A percentile compares a stretch with the other conserved stretches of the same genome.
These are phyloP conservation scores for Syzygium jambos DNA, from an alignment of 345 rosid species.

Conservation along the genomic window DNA sequence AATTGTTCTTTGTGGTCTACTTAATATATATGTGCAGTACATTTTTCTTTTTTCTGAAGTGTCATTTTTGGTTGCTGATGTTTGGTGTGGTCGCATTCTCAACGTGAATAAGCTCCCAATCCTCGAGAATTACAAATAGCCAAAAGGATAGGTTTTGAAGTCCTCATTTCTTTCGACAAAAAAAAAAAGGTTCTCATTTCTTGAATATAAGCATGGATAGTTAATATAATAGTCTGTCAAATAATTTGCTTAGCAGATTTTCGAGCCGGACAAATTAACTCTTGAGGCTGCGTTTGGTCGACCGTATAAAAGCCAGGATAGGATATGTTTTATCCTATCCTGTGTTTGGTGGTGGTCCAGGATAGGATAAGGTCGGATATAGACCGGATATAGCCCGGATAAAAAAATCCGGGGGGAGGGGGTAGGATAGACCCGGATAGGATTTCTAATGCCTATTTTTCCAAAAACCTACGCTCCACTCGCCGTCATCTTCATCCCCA, in stretches of 20 bases:
- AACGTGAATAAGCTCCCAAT: background rate
- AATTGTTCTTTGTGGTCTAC: background rate
- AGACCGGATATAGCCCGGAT: no score
- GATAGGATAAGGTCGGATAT: no score
- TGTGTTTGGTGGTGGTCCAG: no score
- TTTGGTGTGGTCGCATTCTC: background rate
- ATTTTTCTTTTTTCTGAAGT: background rate
- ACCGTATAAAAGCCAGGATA: no score
- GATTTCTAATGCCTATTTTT: no score
- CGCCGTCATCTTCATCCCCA: no score
- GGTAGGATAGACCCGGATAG: no score
- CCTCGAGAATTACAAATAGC: background rate
- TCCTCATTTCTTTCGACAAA: background rate
- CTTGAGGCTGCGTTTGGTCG: no score
- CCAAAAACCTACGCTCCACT: no score
- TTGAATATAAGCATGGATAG: background rate
- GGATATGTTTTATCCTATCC: no score
- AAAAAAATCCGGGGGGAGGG: no score
- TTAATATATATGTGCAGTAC: background rate
- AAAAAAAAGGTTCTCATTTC: background rate
- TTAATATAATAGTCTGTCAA: background rate
- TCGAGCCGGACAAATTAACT: background rate
- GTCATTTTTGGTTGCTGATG: background rate
- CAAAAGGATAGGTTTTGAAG: background rate
- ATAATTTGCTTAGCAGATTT: background rate